A percentile compares a stretch with the other conserved stretches of the same genome.
phyloP scores from a whole-genome alignment of 164 flowering plant species.

The Annona squamosa region DNA sequence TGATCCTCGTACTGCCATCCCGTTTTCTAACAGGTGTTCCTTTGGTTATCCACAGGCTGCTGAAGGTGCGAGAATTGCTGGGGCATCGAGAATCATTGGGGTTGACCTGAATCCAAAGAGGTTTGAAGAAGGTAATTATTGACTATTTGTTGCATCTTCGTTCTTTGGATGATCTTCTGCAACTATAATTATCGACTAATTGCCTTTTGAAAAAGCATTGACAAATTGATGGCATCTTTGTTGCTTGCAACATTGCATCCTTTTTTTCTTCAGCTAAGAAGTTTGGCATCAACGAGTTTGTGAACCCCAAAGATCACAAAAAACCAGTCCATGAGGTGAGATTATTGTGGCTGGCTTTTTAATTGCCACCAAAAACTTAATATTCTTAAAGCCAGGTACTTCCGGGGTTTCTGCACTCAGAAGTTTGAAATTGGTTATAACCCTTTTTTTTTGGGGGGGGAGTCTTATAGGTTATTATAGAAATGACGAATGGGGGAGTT shows the following conservation, averaged over 20 bases:
- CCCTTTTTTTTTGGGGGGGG: not conserved
- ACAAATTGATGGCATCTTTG: not conserved
- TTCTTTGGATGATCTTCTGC: not conserved
- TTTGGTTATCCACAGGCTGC: constrained; percentile 21
- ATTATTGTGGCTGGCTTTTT: not conserved
- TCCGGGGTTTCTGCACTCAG: too few relatives aligned
- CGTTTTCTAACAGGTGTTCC: not conserved
- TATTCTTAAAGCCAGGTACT: too few relatives aligned
- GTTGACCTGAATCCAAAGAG: constrained; percentile 26
- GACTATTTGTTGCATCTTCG: not conserved
- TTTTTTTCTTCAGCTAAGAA: constrained; percentile 32
- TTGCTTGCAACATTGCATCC: not conserved
- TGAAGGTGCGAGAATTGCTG: constrained; percentile 35
- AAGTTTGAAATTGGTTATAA: too few relatives aligned
- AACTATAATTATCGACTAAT: too few relatives aligned
- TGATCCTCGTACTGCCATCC: not conserved
- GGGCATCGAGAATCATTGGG: constrained; percentile 37
- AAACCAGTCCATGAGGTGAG: constrained; percentile 53
- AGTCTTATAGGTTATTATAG: constrained; percentile 34
- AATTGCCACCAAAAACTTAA: too few relatives aligned
- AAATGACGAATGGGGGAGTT: constrained; percentile 55
- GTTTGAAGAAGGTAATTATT: constrained; percentile 27
- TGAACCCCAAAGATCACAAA: constrained; percentile 40
- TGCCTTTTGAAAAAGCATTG: too few relatives aligned
- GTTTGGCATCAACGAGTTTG: constrained; percentile 49